Percentiles rank a stretch among this genome's conserved stretches.
These are phyloP conservation scores for Pelagophyceae sp. DNA, from an alignment of 352 stramenopile species.

Conservation along the genomic window DNA sequence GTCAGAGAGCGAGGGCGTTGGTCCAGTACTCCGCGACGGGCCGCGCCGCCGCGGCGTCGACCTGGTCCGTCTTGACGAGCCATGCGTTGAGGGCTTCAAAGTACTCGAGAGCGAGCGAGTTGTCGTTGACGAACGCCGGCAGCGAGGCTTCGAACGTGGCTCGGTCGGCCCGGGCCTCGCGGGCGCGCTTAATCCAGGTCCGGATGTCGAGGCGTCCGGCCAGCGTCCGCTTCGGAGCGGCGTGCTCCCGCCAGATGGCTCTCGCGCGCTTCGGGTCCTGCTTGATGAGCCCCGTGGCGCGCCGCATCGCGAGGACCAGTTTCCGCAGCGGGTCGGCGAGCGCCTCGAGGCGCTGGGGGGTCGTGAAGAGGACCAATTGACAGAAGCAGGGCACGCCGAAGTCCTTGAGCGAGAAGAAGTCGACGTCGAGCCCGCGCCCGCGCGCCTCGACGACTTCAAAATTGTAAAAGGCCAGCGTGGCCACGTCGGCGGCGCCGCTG, in stretches of 20 bases:
- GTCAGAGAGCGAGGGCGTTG: conserved; percentile 24
- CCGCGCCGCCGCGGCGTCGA: conserved; percentile 24
- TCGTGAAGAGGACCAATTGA: conserved; percentile 39
- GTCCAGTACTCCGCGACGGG: conserved; percentile 32
- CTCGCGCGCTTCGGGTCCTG: conserved; percentile 30
- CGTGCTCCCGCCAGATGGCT: conserved; percentile 32
- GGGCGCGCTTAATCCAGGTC: background rate
- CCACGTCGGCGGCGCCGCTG: conserved; percentile 32
- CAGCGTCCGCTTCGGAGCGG: background rate
- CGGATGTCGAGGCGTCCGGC: background rate
- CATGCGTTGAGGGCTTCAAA: conserved; percentile 35
- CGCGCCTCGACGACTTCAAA: conserved; percentile 40
- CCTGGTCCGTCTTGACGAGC: conserved; percentile 38
- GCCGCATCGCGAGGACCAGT: conserved; percentile 36
- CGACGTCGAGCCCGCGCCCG: conserved; percentile 27
- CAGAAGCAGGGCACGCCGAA: conserved; percentile 43
- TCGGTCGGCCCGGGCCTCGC: background rate
- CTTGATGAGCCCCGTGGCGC: conserved; percentile 36
- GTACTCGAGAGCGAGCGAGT: conserved; percentile 36
- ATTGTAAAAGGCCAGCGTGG: conserved; percentile 41
- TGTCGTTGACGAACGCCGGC: conserved; percentile 39
- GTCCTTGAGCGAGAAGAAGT: conserved; percentile 40
- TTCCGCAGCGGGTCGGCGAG: conserved; percentile 25
- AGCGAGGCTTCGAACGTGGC: conserved; percentile 36
- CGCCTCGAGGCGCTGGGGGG: conserved; percentile 26